Percentiles rank a stretch among this genome's conserved stretches.
phyloP scores from a whole-genome alignment of 2,329 filamentous ascomycete species.

The Beauveria australis region DNA sequence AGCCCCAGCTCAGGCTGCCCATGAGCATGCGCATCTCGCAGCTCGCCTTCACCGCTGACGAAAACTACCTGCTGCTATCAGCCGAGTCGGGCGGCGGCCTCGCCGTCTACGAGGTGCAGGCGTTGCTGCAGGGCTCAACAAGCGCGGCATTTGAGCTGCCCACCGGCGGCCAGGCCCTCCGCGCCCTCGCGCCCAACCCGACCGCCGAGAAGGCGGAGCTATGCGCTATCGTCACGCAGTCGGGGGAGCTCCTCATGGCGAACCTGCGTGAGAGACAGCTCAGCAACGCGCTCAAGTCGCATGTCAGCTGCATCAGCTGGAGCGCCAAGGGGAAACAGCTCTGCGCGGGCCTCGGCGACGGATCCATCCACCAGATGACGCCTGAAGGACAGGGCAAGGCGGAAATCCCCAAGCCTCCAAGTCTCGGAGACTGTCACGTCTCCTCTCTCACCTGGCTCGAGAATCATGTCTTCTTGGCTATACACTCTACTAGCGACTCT shows the following conservation, averaged over 20 bases:
- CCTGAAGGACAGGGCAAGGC: slow-evolving; percentile 70
- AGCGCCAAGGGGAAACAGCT: slow-evolving; percentile 90
- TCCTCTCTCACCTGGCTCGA: slow-evolving; percentile 82
- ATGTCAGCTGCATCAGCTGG: slow-evolving; percentile 82
- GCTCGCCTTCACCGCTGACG: slow-evolving; percentile 83
- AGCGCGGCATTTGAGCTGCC: slow-evolving; percentile 65
- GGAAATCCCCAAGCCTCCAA: slow-evolving; percentile 68
- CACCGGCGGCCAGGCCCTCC: slow-evolving; percentile 66
- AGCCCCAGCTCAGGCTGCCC: slow-evolving; percentile 64
- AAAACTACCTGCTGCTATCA: slow-evolving; percentile 73
- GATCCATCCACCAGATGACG: slow-evolving; percentile 74
- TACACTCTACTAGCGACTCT: slow-evolving; percentile 58
- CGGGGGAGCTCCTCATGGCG: slow-evolving; percentile 76
- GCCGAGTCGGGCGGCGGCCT: slow-evolving; percentile 75
- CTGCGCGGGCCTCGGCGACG: slow-evolving; percentile 75
- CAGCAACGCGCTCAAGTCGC: slow-evolving; percentile 57
- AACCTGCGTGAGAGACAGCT: slow-evolving; percentile 63
- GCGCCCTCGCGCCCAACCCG: slow-evolving; percentile 74
- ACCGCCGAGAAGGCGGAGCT: slow-evolving; percentile 62
- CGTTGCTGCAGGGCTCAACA: slow-evolving; percentile 56
- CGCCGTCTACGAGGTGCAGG: slow-evolving; percentile 70
- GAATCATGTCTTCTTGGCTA: slow-evolving; percentile 73
- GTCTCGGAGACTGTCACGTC: slow-evolving; percentile 60
- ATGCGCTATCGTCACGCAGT: slow-evolving; percentile 70
- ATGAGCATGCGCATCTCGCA: slow-evolving; percentile 75